Conservation (phyloP, 768 basidiomycete species). For the Suillus fuscotomentosus region DNA sequence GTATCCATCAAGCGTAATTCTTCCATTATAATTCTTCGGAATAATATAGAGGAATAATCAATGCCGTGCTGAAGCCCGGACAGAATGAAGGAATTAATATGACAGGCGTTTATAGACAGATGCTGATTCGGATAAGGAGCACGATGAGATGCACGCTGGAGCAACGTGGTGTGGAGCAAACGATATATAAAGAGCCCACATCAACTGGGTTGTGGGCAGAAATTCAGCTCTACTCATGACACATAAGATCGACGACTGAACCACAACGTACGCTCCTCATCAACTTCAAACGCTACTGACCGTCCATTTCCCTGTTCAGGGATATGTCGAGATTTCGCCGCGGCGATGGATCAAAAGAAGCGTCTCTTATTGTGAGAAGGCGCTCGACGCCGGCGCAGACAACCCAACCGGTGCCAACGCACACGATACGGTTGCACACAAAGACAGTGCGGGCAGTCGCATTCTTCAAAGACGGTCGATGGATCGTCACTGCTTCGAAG, state of each 20-base stretch:
- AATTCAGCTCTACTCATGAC: neutral
- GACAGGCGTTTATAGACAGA: neutral
- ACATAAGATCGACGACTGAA: neutral
- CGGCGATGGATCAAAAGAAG: neutral
- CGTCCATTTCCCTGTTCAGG: neutral
- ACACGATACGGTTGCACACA: neutral
- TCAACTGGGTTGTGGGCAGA: neutral
- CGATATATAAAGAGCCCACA: neutral
- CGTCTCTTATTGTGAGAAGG: neutral
- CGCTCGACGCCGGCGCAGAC: neutral
- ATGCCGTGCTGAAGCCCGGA: too few species aligned
- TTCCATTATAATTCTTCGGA: too few species aligned
- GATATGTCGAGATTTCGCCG: neutral
- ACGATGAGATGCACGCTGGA: neutral
- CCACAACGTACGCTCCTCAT: neutral
- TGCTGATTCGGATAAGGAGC: too few species aligned
- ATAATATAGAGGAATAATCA: too few species aligned
- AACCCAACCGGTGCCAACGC: neutral
- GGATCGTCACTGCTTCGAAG: conserved; percentile 21
- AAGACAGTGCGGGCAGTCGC: conserved; percentile 11
- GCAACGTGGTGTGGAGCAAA: neutral
- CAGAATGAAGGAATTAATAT: too few species aligned
- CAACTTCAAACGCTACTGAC: neutral
- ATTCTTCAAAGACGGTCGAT: conserved; percentile 27
- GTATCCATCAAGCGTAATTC: too few species aligned